Base-by-base conservation (phyloP, 176 grass and related monocot genomes). In the Oropetium thomaeum region DNA sequence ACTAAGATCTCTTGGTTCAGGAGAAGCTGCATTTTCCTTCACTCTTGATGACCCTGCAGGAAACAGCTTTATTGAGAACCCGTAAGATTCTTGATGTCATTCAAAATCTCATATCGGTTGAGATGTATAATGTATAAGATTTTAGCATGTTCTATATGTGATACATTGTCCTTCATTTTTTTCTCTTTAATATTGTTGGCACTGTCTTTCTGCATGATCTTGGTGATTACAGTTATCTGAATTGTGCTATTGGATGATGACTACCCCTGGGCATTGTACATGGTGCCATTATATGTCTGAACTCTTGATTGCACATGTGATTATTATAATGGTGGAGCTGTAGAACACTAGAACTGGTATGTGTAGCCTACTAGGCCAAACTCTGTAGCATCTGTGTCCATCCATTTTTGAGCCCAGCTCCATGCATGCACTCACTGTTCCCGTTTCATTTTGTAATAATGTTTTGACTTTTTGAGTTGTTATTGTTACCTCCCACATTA, bases 51-150 rank as follows among this genome's bases (percentile, higher is more conserved):
- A 98, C 83, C 87, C 96, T 79, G 38, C 96, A 62, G 87, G 96
- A 79, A 98, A 98, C 73, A 98, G 96, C 87, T 98, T 88, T 28
- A 86, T 98, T 78, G 96, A 94, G 68, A 94, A 98, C 30, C 89
- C 76, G 91, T 98, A 88, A 89, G 96, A 74, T 39, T 61, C 70
- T 65, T 52, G 20, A 10, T 54, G 32, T 37, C 30, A 37, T 25
- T 72, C 4, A 0, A 14, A 71, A 41, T 77, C 17, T 28, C 49
- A 52, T 38, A 77, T 77, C 70, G 15, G 69, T 68, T 58, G 17
- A 70, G 3, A 76, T 58, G 20, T 63, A 63, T 30, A 76, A 63
- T 3, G 2, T 27, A 14, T 48, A 34, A 8, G 0, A 67, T 34
- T 38, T 10, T 0, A 19, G 4, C 44, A 51, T 7, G 33, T 42